Evolutionary conservation across 371 early-diverging fungal species (phyloP).

Genomic region (Fennellomyces sp.): DNA sequence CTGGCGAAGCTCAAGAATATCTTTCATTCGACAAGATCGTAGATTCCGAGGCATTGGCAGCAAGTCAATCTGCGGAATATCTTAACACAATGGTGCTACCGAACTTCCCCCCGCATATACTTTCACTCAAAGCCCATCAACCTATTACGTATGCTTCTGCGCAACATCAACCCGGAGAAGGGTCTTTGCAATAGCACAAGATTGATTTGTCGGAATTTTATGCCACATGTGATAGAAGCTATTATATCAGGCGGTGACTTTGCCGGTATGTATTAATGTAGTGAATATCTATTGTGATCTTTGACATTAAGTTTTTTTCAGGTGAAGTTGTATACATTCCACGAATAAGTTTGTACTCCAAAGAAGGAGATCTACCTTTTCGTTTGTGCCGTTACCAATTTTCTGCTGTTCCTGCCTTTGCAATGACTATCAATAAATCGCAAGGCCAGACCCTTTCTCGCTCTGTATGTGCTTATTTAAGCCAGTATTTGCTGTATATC

Average conservation of each 20-base stretch:
- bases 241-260: conserved; percentile 8
- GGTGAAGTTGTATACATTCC: conserved; percentile 8
- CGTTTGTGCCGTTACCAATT: conserved; percentile 10
- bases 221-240: conserved; percentile 14
- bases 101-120: conserved; percentile 20
- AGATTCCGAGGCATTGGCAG: neutral
- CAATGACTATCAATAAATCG: conserved; percentile 27
- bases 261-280: neutral
- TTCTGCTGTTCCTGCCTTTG: conserved; percentile 20
- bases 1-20: too few relatives aligned
- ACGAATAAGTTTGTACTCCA: neutral
- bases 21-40: too few relatives aligned
- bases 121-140: conserved; percentile 18
- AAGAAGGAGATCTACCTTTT: neutral
- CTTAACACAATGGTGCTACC: neutral
- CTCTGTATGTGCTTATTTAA: conserved; percentile 19
- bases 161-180: conserved; percentile 22
- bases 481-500: conserved; percentile 22
- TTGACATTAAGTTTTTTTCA: too few relatives aligned
- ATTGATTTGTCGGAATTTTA: conserved; percentile 16
- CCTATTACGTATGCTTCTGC: conserved; percentile 32
- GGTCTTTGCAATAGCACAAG: conserved; percentile 37
- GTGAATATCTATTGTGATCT: too few relatives aligned
- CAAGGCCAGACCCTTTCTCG: conserved; percentile 25
- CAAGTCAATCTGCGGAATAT: neutral